Evolutionary conservation across 345 rosid species (phyloP), one percentile per base, ranked within the genome.

Genomic region (Eucalyptus camaldulensis): DNA sequence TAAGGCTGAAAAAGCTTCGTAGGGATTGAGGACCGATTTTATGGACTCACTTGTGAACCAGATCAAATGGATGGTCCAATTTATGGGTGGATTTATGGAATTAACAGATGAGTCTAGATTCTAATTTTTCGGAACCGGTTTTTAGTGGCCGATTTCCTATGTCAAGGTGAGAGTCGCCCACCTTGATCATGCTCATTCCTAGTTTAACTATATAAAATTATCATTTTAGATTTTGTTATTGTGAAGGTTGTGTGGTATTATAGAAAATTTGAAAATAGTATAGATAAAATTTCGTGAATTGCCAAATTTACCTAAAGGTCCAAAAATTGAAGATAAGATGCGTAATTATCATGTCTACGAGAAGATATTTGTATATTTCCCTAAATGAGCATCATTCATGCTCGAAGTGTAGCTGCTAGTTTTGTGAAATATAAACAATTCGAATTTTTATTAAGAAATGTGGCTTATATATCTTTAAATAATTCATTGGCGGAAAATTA

Each of bases 101-200:
- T 53, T 21, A 21, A 53, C 0, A 21, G 25, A 0, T 0, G 58
- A 19, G 24, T 53, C 5, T 53, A 2, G 5, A 21, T 53, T 53
- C 1, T 1, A 53, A 53, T 53, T 53, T 19, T 19, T 53, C 0
- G 0, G 2, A 53, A 53, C 1, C 2, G 1, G 10, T 53, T 2
- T 21, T 53, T 53, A 21, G 5, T 19, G 5, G 5, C 0, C 0
- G 1, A 0, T 53, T 53, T 8, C 24, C 10, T 7, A 0, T 53
- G 1, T 19, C 10, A 53, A 53, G 24, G 10, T 19, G 24, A 53
- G 56, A 53, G 56, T 19, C 10, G 1, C 5, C 56, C 4, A 53
- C 24, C 5, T 0, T 0, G 0, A 53, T 19, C 5, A 19, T 19
- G 2, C 5, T 19, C 2, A 53, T 8, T 53, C 24, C 5, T 53